Evolutionary conservation across 805 yeast species (phyloP).

Genomic region (Yarrowia hollandica): DNA sequence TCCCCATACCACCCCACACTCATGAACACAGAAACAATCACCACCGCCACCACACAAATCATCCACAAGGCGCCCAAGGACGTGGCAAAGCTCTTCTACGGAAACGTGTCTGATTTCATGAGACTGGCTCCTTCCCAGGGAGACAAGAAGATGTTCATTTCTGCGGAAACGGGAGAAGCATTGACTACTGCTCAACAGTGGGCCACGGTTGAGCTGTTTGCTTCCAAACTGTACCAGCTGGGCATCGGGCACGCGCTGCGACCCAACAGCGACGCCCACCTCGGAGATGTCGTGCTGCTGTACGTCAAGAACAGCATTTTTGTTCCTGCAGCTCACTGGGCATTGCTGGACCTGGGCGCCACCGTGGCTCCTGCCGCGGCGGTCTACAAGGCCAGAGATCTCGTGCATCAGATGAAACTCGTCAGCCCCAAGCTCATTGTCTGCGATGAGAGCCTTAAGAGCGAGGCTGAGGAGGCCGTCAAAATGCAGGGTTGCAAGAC

Average conservation of each 20-base stretch:
- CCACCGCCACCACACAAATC: not conserved
- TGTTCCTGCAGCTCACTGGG: slow-evolving; percentile 39
- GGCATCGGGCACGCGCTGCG: slow-evolving; percentile 34
- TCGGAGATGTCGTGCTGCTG: slow-evolving; percentile 40
- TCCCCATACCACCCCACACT: too few species aligned
- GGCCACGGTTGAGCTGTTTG: slow-evolving; percentile 1
- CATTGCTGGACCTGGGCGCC: slow-evolving; percentile 38
- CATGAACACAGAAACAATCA: not conserved
- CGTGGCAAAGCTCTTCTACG: slow-evolving; percentile 24
- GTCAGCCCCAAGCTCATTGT: slow-evolving; percentile 10
- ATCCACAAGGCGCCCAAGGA: slow-evolving; percentile 30
- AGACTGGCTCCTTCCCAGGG: slow-evolving; percentile 4
- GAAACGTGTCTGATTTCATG: slow-evolving; percentile 16
- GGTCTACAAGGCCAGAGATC: slow-evolving; percentile 40
- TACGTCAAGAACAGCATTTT: slow-evolving; percentile 39
- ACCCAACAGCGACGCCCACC: slow-evolving; percentile 32
- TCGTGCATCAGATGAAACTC: slow-evolving; percentile 33
- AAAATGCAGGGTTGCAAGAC: slow-evolving; percentile 40
- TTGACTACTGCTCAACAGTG: not conserved
- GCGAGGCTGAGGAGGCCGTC: slow-evolving; percentile 37
- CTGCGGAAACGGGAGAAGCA: slow-evolving; percentile 3
- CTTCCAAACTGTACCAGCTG: slow-evolving; percentile 3
- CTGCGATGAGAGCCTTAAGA: not conserved
- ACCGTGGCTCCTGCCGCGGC: slow-evolving; percentile 42
- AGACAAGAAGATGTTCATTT: slow-evolving; percentile 18